A percentile compares a stretch with the other conserved stretches of the same genome.
Evolutionary conservation across 176 grass and related monocot genomes (phyloP).

Genomic region (Tillandsia fasciculata): DNA sequence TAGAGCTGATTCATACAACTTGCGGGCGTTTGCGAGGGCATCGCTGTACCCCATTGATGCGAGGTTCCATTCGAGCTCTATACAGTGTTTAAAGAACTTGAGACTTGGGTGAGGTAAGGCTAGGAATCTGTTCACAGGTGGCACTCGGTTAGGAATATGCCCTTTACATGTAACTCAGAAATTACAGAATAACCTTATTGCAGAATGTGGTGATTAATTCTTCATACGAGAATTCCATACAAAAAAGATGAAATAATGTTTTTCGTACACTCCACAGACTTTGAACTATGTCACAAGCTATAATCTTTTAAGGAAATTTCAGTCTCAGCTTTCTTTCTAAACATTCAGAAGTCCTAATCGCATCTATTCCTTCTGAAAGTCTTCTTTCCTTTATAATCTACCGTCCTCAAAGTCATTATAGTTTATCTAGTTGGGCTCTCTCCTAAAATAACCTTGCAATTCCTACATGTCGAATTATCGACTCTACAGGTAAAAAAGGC

Average conservation of each 20-base stretch:
- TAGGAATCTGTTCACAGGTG: constrained; percentile 30
- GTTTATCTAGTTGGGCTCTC: no score
- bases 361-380: no score
- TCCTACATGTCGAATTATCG: no score
- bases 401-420: no score
- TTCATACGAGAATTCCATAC: neutral
- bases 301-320: no score
- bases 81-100: constrained; percentile 52
- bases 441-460: no score
- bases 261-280: no score
- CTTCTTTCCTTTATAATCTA: no score
- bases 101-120: constrained; percentile 49
- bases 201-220: neutral
- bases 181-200: neutral
- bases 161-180: neutral
- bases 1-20: constrained; percentile 45
- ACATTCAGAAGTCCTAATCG: no score
- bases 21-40: constrained; percentile 24
- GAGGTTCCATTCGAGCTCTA: constrained; percentile 51
- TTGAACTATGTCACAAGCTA: neutral
- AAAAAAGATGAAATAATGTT: no score
- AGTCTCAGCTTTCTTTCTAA: no score
- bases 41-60: constrained; percentile 23
- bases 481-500: no score
- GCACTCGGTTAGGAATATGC: neutral